Conservation (phyloP, 306 rosid species). For the Oemleria cerasiformis region DNA sequence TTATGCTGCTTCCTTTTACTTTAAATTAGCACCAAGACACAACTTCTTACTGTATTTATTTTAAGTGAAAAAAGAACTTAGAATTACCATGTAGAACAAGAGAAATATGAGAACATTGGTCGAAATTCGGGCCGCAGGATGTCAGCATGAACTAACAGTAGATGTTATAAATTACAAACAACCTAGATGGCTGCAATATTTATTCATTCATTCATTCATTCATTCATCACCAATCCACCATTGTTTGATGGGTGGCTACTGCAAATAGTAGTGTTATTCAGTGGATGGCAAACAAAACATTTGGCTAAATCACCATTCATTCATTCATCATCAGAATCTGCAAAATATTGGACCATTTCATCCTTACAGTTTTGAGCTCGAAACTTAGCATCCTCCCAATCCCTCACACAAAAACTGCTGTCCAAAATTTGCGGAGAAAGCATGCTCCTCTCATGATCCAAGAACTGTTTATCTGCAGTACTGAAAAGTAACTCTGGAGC, state of each 20-base stretch:
- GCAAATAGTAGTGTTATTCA: too few relatives aligned
- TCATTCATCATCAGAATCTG: neutral
- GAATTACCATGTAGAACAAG: neutral
- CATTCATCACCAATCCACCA: too few relatives aligned
- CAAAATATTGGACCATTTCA: neutral
- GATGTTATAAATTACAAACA: too few relatives aligned
- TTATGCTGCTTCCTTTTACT: neutral
- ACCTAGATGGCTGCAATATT: too few relatives aligned
- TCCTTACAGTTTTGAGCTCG: neutral
- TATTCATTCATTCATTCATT: too few relatives aligned
- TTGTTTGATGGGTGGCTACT: too few relatives aligned
- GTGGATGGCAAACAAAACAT: neutral
- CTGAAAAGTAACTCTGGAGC: slow-evolving; percentile 5
- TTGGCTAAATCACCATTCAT: neutral
- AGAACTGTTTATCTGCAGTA: neutral
- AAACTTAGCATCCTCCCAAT: slow-evolving; percentile 2
- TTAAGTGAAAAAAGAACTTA: too few relatives aligned
- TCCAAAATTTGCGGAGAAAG: neutral
- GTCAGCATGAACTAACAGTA: too few relatives aligned
- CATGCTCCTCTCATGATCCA: neutral
- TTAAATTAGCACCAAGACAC: too few relatives aligned
- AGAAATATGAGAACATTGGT: too few relatives aligned
- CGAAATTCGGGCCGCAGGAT: too few relatives aligned
- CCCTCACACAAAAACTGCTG: slow-evolving; percentile 2
- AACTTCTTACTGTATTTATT: too few relatives aligned